phyloP scores from a whole-genome alignment of 495 filamentous ascomycete species.

The Penicillium soppii region DNA sequence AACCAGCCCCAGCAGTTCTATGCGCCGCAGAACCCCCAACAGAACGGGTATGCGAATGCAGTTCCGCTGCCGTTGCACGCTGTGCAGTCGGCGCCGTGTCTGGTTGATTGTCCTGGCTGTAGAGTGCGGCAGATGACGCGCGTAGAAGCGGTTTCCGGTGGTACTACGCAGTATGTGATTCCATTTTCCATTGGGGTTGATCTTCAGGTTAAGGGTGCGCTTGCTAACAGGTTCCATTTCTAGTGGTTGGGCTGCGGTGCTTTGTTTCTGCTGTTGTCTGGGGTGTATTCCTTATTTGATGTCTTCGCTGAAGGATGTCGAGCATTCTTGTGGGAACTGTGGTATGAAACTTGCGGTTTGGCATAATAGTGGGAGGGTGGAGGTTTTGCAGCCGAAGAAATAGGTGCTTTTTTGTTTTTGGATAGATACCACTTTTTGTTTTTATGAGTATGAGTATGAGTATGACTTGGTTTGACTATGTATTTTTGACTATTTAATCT shows the following conservation, averaged over 20 bases:
- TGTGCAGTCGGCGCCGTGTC: slow-evolving; percentile 34
- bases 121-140: slow-evolving; percentile 47
- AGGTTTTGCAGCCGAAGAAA: slow-evolving; percentile 34
- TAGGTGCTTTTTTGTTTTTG: not conserved
- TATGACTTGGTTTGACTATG: no score
- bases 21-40: slow-evolving; percentile 22
- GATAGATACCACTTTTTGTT: slow-evolving; percentile 8
- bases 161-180: slow-evolving; percentile 50
- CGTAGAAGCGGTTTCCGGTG: slow-evolving; percentile 36
- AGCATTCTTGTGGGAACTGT: slow-evolving; percentile 53
- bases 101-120: slow-evolving; percentile 52
- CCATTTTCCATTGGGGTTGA: not conserved
- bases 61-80: slow-evolving; percentile 32
- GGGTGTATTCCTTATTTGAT: slow-evolving; percentile 55
- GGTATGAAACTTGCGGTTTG: slow-evolving; percentile 47
- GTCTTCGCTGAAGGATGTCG: slow-evolving; percentile 49
- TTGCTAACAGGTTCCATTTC: not conserved
- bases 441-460: no score
- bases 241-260: slow-evolving; percentile 50
- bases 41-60: slow-evolving; percentile 29
- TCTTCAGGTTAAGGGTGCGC: not conserved
- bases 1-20: slow-evolving; percentile 21
- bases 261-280: slow-evolving; percentile 47
- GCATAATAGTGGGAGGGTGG: slow-evolving; percentile 51
- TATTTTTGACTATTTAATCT: no score